Base-by-base conservation (phyloP, 768 basidiomycete species). In the Inosperma sp. region DNA sequence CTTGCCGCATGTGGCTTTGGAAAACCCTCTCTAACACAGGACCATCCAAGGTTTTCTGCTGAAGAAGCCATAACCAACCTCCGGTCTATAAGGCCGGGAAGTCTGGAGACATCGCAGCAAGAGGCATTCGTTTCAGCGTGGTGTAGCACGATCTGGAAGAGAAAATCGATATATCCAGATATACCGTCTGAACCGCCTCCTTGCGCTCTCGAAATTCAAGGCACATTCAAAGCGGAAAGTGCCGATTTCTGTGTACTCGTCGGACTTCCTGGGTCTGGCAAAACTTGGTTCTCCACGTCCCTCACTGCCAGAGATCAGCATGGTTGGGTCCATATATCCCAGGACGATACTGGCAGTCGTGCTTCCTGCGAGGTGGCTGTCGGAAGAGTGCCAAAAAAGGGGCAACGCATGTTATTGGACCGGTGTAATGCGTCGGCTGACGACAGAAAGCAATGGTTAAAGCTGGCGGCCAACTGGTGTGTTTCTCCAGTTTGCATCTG, bases 241-340 rank as follows among this genome's bases (percentile, higher is more conserved):
- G 62, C 54, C 30, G 75, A 81, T 49, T 61, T 84, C 6, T 67
- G 80, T 58, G 49, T 83, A 10, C 64, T 83, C n/a, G 79, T 82
- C 5, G 81, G 82, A 7, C 72, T 82, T 3, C 80, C 82, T 2
- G 82, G 82, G 3, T 77, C 81, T 0, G 82, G 81, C 19, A 83
- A 83, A 60, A 77, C 80, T 1, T 79, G 74, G 72, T 71, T 82
- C 47, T 68, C 76, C 1, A 68, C 69, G n/a, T 67, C 75, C 1
- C 62, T 83, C 17, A 55, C 75, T 0, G 70, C 72, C 2, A 69
- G 81, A 12, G 68, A 78, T 48, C 69, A 72, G 3, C 56, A 53
- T 3, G 63, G 65, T 0, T 82, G 77, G 78, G 65, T 58, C 7
- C 62, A 66, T 31, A 73, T 83, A 35, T 80, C 78, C 2, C 80